Base-by-base conservation (phyloP, 2,329 filamentous ascomycete genomes). In the Neonectria hederae region DNA sequence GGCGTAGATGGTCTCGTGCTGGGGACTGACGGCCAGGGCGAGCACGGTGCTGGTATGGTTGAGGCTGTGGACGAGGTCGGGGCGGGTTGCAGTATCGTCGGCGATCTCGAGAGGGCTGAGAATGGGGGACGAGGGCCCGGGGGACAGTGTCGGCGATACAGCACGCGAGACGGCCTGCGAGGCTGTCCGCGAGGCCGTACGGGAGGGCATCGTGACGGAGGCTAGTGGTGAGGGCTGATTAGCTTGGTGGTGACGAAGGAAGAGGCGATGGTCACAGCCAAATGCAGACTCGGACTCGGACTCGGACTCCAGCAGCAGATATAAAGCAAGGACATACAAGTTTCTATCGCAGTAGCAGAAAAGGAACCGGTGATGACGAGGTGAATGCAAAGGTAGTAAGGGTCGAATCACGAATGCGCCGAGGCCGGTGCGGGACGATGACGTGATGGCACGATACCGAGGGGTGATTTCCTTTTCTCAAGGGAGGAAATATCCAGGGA, bases 1-100 rank as follows among this genome's bases (percentile, higher is more conserved):
- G 19, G 95, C 94, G 78, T 93, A 99, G 58, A 99, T 91, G 75
- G 90, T 90, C 54, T 91, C 87, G 68, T 93, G 87, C 52, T 91
- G 86, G 55, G 92, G 86, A 62, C 93, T 94, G 24, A 97, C 88
- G 4, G 90, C 92, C 60, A 99, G 86, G 9, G 93, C 89, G 54
- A 99, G 88, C 52, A 97, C 92, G 2, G 91, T 93, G 77, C 89
- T 92, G 74, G 89, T 86, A 76, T 95, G 92, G 75, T 89, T 86
- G 66, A 97, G 87, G 69, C 89, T 89, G 77, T 97, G 93, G 62
- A 90, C 82, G 49, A 93, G 85, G 59, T 88, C 85, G n/a, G 92
- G 92, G 11, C 68, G 72, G 21, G 63, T 71, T 7, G 63, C 57
- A 9, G 69, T 60, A 14, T 74, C 70, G 49, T 74, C 70, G 49